A percentile compares a stretch with the other conserved stretches of the same genome.
phyloP scores from a whole-genome alignment of 306 rosid species.

The Cucumis hystrix region DNA sequence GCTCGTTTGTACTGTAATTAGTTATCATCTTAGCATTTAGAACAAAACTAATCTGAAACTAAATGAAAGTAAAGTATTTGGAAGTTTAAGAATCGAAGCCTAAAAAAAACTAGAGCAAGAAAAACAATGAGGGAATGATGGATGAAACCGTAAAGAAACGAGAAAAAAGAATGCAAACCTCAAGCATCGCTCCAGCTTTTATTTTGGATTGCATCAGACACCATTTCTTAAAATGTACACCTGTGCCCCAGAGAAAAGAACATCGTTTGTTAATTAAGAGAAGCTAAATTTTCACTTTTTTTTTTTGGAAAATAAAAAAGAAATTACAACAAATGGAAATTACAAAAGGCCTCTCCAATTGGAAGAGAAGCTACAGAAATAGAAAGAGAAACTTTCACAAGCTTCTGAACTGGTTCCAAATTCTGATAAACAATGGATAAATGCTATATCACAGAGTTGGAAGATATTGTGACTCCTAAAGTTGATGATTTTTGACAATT shows the following conservation, averaged over 20 bases:
- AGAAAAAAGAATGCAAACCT: conserved; percentile 40
- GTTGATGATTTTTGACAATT: too few species aligned
- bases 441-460: too few species aligned
- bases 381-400: too few species aligned
- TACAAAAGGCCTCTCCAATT: too few species aligned
- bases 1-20: conserved; percentile 74
- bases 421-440: too few species aligned
- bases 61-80: not conserved
- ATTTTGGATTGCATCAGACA: conserved; percentile 94
- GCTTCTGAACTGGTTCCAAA: too few species aligned
- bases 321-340: too few species aligned
- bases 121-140: not conserved
- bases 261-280: not conserved
- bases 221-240: conserved; percentile 98
- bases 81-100: not conserved
- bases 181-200: conserved; percentile 74
- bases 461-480: too few species aligned
- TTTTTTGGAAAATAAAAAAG: too few species aligned
- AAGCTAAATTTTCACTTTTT: not conserved
- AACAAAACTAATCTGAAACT: not conserved
- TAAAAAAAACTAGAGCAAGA: not conserved
- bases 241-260: conserved; percentile 16
- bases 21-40: conserved; percentile 1
- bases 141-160: not conserved
- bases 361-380: too few species aligned